phyloP scores from a whole-genome alignment of 192 early-diverging fungal genomes.

The Coemansia pectinata region DNA sequence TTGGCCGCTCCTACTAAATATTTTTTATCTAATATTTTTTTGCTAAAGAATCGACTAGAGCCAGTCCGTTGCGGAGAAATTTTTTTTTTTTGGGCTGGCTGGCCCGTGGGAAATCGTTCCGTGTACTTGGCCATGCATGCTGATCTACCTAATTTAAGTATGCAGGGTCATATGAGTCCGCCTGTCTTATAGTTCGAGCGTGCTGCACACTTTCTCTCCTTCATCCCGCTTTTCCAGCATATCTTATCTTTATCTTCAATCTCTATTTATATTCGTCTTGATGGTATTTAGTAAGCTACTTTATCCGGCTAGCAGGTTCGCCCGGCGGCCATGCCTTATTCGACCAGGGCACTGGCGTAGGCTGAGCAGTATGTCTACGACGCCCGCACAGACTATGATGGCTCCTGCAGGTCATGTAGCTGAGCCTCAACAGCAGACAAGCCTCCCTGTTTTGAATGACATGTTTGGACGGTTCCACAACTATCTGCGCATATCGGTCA shows the following conservation, averaged over 20 bases:
- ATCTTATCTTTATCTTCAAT: slow-evolving; percentile 2
- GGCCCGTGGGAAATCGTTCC: slow-evolving; percentile 6
- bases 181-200: neutral
- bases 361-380: neutral
- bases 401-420: too few species aligned
- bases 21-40: neutral
- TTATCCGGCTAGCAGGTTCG: neutral
- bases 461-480: slow-evolving; percentile 85
- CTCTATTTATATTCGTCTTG: slow-evolving; percentile 2
- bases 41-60: neutral
- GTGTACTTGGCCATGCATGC: neutral
- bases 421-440: neutral
- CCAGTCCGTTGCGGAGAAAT: neutral
- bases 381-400: neutral
- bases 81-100: neutral
- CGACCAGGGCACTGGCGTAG: neutral
- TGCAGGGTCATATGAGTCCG: neutral
- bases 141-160: neutral
- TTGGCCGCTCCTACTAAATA: slow-evolving; percentile 80
- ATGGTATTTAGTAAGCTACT: neutral
- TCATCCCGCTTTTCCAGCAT: neutral
- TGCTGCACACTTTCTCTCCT: neutral
- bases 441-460: slow-evolving; percentile 60
- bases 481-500: slow-evolving; percentile 92
- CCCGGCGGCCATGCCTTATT: neutral